These are phyloP conservation scores for Oryza coarctata DNA, from an alignment of 176 grass and related monocot species.

Conservation along the genomic window DNA sequence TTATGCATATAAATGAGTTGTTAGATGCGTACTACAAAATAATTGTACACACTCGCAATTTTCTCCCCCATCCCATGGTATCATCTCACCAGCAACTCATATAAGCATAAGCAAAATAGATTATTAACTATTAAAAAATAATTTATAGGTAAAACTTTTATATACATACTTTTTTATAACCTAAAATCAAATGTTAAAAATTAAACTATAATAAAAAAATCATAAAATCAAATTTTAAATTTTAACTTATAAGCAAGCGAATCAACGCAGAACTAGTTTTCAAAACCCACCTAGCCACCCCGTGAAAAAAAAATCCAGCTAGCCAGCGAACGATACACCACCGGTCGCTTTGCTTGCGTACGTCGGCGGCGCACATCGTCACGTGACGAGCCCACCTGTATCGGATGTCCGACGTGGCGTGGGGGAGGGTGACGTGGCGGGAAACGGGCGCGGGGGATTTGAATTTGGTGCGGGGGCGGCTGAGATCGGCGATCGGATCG, in stretches of 20 bases:
- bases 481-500: not conserved
- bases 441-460: constrained; percentile 10
- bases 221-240: too few species aligned
- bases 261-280: too few species aligned
- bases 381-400: not conserved
- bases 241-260: too few species aligned
- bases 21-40: not conserved
- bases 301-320: too few species aligned
- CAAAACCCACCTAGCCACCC: too few species aligned
- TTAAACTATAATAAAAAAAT: too few species aligned
- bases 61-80: not conserved
- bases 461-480: not conserved
- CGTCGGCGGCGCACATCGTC: not conserved
- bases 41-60: not conserved
- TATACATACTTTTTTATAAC: too few species aligned
- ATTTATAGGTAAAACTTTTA: too few species aligned
- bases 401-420: not conserved
- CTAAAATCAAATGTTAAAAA: too few species aligned
- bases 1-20: not conserved
- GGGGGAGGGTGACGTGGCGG: not conserved
- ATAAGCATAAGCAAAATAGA: too few species aligned
- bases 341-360: not conserved
- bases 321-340: not conserved
- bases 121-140: too few species aligned
- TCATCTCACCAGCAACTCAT: too few species aligned